These are phyloP conservation scores for Lactarius sp. DNA, from an alignment of 768 basidiomycete genomes.

Conservation along the genomic window DNA sequence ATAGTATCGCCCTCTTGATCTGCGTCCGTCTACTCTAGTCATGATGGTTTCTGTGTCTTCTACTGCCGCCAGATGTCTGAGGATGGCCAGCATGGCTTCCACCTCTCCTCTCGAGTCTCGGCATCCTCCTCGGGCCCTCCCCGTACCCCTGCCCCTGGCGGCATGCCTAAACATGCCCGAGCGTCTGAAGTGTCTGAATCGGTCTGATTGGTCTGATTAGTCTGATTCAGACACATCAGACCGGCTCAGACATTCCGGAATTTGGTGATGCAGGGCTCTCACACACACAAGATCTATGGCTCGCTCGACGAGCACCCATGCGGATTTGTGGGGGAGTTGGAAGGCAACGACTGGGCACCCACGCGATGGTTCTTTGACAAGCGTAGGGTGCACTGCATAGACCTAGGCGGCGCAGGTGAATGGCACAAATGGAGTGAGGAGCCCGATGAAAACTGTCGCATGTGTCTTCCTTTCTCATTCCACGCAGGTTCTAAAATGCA, in stretches of 20 bases:
- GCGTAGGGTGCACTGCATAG: slow-evolving; percentile 45
- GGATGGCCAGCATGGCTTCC: slow-evolving; percentile 71
- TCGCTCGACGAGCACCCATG: not conserved
- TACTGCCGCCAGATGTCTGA: slow-evolving; percentile 62
- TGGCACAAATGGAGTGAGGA: slow-evolving; percentile 67
- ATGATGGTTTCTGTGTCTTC: slow-evolving; percentile 43
- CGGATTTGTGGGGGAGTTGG: slow-evolving; percentile 35
- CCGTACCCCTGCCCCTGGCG: slow-evolving; percentile 64
- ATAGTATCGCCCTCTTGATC: no score
- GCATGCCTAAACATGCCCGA: no score
- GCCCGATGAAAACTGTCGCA: slow-evolving; percentile 32
- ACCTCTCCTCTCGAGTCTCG: slow-evolving; percentile 74
- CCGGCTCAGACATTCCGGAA: no score
- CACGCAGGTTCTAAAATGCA: no score
- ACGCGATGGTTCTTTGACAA: slow-evolving; percentile 61
- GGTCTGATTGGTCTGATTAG: no score
- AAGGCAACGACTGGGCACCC: slow-evolving; percentile 57
- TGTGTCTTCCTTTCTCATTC: not conserved
- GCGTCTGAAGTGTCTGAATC: no score
- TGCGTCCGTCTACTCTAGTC: no score
- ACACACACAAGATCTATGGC: slow-evolving; percentile 33
- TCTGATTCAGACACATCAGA: no score
- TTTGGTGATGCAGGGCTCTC: slow-evolving; percentile 58
- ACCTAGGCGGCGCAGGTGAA: slow-evolving; percentile 56
- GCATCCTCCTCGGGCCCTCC: slow-evolving; percentile 64